Conservation (phyloP, 2,329 filamentous ascomycete species). For the Calonectria hawksworthii region DNA sequence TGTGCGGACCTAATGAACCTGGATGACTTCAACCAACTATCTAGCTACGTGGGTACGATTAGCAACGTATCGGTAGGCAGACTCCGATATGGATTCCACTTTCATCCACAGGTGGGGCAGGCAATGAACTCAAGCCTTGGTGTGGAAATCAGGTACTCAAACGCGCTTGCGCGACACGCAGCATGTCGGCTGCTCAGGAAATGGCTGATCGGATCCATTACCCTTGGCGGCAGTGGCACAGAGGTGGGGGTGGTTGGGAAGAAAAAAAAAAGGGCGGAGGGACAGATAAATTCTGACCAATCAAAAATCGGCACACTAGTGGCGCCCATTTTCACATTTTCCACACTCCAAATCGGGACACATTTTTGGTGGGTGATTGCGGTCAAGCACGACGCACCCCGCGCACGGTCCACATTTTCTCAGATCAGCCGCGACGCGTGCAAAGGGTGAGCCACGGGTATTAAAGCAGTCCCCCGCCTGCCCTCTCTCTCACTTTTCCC, state of each 20-base stretch:
- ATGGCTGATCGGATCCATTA: neutral
- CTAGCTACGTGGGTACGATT: neutral
- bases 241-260: conserved; percentile 18
- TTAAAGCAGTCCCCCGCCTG: conserved; percentile 62
- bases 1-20: no score
- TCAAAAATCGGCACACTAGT: conserved; percentile 44
- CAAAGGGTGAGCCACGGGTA: conserved; percentile 51
- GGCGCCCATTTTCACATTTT: conserved; percentile 41
- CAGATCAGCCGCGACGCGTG: conserved; percentile 56
- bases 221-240: neutral
- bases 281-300: conserved; percentile 36
- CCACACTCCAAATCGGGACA: conserved; percentile 25
- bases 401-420: conserved; percentile 40
- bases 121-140: neutral
- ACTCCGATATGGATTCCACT: neutral
- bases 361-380: conserved; percentile 44
- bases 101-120: no score
- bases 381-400: conserved; percentile 28
- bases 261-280: conserved; percentile 19
- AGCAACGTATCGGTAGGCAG: no score
- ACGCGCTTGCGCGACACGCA: neutral
- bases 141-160: no score
- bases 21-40: neutral
- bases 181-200: no score
- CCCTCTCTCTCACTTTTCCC: conserved; percentile 52